phyloP scores from a whole-genome alignment of 106 monocot genomes.

The Amphibolis antarctica region DNA sequence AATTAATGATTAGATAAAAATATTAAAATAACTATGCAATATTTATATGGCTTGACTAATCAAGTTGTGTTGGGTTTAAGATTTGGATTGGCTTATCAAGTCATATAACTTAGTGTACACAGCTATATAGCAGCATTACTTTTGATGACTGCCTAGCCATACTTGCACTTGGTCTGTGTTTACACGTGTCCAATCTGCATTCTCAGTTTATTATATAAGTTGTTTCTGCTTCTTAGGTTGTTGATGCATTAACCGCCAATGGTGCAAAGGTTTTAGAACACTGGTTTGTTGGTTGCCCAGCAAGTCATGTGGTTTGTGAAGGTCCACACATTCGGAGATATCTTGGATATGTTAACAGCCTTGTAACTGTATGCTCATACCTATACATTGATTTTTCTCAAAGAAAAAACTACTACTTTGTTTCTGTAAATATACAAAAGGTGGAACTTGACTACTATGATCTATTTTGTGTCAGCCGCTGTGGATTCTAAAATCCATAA shows the following conservation, averaged over 20 bases:
- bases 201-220: background rate
- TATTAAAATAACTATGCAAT: too few relatives aligned
- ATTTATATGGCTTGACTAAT: too few relatives aligned
- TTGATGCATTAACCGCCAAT: constrained; percentile 51
- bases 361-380: constrained; percentile 68
- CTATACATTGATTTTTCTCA: background rate
- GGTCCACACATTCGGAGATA: constrained; percentile 53
- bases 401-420: background rate
- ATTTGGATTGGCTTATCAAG: too few relatives aligned
- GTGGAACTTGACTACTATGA: background rate
- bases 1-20: too few relatives aligned
- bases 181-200: background rate
- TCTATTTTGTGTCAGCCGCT: constrained; percentile 41
- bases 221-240: constrained; percentile 35
- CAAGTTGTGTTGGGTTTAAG: too few relatives aligned
- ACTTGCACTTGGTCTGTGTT: too few relatives aligned
- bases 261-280: constrained; percentile 60
- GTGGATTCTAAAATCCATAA: constrained; percentile 83
- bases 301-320: constrained; percentile 89
- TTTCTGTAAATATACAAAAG: background rate
- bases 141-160: too few relatives aligned
- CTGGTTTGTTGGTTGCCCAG: constrained; percentile 91
- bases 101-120: too few relatives aligned
- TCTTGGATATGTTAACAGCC: constrained; percentile 46
- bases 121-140: too few relatives aligned